Percentiles rank a stretch among this genome's conserved stretches.
phyloP scores from a whole-genome alignment of 2,329 filamentous ascomycete species.

The Allantophomopsis cytisporea region DNA sequence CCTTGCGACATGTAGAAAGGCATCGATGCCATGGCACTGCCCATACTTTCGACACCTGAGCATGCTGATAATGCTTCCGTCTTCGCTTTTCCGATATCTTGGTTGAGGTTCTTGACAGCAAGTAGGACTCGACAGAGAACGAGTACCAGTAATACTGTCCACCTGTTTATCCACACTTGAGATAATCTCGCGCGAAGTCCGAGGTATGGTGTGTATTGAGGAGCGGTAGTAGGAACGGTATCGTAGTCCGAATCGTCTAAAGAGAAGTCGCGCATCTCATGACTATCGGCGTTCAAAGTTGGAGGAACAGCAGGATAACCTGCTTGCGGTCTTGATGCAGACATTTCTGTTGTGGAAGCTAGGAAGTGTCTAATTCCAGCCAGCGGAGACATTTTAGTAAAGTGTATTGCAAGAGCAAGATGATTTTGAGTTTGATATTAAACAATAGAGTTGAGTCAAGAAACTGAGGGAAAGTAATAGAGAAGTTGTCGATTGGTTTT shows the following conservation, averaged over 20 bases:
- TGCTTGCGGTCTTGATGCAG: conserved; percentile 14
- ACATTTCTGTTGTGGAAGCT: conserved; percentile 16
- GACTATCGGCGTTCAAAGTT: conserved; percentile 13
- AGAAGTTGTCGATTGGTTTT: conserved; percentile 3
- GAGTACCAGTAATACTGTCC: conserved; percentile 82
- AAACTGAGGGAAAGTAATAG: neutral
- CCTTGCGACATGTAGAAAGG: conserved; percentile 85
- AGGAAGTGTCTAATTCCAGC: conserved; percentile 16
- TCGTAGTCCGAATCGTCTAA: conserved; percentile 1
- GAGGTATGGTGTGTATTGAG: conserved; percentile 77
- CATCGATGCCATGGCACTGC: conserved; percentile 95
- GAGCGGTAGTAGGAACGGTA: conserved; percentile 38
- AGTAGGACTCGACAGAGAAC: conserved; percentile 73
- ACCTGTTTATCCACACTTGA: conserved; percentile 94
- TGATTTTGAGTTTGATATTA: conserved; percentile 1
- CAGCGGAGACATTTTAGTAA: conserved; percentile 17
- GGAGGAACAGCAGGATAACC: conserved; percentile 21
- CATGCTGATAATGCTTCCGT: conserved; percentile 77
- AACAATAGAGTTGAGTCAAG: no score
- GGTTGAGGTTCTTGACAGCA: conserved; percentile 57
- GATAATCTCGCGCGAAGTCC: conserved; percentile 80
- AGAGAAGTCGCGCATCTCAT: conserved; percentile 16
- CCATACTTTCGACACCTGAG: conserved; percentile 81
- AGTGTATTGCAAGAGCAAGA: conserved; percentile 4
- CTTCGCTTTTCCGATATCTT: conserved; percentile 64